Evolutionary conservation across 2,329 filamentous ascomycete species (phyloP), one percentile per base, ranked within the genome.

Genomic region (Phaeosphaeria sp.): DNA sequence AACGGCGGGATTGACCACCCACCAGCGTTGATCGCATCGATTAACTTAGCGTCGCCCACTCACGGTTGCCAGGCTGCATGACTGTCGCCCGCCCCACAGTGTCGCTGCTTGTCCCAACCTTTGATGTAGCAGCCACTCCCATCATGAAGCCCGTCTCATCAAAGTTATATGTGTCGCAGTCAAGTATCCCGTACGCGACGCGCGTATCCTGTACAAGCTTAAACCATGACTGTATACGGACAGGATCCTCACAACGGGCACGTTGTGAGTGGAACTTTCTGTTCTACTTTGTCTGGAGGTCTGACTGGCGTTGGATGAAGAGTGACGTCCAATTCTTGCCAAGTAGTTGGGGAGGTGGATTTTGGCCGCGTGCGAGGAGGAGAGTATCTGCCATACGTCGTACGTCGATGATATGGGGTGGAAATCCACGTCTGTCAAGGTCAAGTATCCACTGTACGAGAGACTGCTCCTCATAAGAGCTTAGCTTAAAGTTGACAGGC

Each of bases 121-220:
- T 69, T 7, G 40, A 44, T 4, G 57, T 42, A 5, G 27, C 51
- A 52, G 73, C 72, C 3, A 71, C 53, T 44, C 72, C 70, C 40
- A 76, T 75, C 30, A 68, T 60, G 64, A 74, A 76, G 42, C 73
- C 68, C 27, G 68, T 74, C 63, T 75, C 49, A 51, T 66, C 46
- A 59, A 66, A 61, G 55, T 66, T 66, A 47, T 64, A 62, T n/a
- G 48, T 53, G 53, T 61, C 55, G 8, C 44, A 3, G 33, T 57
- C 33, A n/a, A 25, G 18, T 15, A 57, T 39, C 18, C 54, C 44
- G 21, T 49, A 60, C 50, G 6, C 18, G 30, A 36, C 6, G 33
- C 42, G 24, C 44, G 56, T 62, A 33, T 53, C 52, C 44, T 59
- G 15, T 48, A 62, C 50, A 24, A 51, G 53, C 53, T 49, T 59